A percentile compares a stretch with the other conserved stretches of the same genome.
Conservation (phyloP, 164 flowering plant genomes). For the Stephania cephalantha region DNA sequence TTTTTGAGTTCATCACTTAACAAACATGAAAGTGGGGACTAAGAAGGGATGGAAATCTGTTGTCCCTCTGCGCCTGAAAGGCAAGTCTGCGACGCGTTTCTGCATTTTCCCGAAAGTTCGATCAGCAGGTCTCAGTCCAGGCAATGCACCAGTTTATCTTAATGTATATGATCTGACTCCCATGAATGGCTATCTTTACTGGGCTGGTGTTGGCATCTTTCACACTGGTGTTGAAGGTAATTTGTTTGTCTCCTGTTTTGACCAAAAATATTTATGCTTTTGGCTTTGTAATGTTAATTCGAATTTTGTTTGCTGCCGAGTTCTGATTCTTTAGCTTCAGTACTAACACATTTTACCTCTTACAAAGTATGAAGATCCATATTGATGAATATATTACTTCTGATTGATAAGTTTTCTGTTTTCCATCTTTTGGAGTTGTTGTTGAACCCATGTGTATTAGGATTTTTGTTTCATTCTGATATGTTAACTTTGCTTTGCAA, state of each 20-base stretch:
- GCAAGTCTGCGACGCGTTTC: slow-evolving; percentile 62
- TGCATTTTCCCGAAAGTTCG: slow-evolving; percentile 69
- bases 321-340: background rate
- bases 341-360: background rate
- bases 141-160: slow-evolving; percentile 75
- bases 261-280: background rate
- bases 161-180: slow-evolving; percentile 96
- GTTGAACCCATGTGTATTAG: background rate
- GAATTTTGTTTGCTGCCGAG: background rate
- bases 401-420: background rate
- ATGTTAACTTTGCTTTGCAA: too few species aligned
- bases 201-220: slow-evolving; percentile 96
- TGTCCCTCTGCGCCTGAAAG: slow-evolving; percentile 46
- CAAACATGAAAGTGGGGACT: slow-evolving; percentile 51
- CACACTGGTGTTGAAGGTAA: slow-evolving; percentile 98
- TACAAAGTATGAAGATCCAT: background rate
- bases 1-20: slow-evolving; percentile 10
- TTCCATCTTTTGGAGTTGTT: background rate
- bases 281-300: background rate
- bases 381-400: background rate
- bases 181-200: slow-evolving; percentile 82
- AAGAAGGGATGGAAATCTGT: slow-evolving; percentile 71
- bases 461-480: too few species aligned
- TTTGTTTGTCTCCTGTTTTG: background rate
- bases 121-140: slow-evolving; percentile 48